These are phyloP conservation scores for Malus orientalis DNA, from an alignment of 306 rosid species.

Conservation along the genomic window DNA sequence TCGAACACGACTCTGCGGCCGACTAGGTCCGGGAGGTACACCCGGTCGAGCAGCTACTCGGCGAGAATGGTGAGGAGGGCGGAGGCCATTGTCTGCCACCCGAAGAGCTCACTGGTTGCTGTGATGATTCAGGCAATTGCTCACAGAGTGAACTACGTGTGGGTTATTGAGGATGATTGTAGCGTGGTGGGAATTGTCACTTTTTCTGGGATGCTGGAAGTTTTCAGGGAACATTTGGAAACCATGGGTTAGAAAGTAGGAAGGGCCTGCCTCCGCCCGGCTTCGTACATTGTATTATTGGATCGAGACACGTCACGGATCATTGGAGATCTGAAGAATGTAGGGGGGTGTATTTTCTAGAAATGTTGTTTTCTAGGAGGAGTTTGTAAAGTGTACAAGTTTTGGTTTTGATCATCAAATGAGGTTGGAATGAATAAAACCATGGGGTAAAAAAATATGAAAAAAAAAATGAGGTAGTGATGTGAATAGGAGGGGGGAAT, in stretches of 20 bases:
- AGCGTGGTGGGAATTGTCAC: conserved; percentile 84
- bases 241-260: conserved; percentile 17
- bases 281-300: background rate
- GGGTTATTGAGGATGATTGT: conserved; percentile 91
- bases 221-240: conserved; percentile 66
- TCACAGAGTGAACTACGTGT: conserved; percentile 80
- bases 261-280: background rate
- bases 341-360: background rate
- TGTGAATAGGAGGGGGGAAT: background rate
- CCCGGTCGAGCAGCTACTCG: conserved; percentile 68
- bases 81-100: conserved; percentile 89
- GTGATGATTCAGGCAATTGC: conserved; percentile 98
- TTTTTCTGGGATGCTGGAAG: conserved; percentile 62
- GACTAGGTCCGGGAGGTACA: conserved; percentile 38
- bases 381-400: background rate
- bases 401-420: background rate
- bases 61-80: conserved; percentile 75
- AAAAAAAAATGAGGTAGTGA: background rate
- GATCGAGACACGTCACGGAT: too few species aligned
- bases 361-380: background rate
- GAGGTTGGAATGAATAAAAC: background rate
- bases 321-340: background rate
- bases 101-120: conserved; percentile 80
- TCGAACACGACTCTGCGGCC: conserved; percentile 18
- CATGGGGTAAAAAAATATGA: background rate